A percentile compares a stretch with the other conserved stretches of the same genome.
Conservation (phyloP, 768 basidiomycete species). For the Roridomyces roridus region DNA sequence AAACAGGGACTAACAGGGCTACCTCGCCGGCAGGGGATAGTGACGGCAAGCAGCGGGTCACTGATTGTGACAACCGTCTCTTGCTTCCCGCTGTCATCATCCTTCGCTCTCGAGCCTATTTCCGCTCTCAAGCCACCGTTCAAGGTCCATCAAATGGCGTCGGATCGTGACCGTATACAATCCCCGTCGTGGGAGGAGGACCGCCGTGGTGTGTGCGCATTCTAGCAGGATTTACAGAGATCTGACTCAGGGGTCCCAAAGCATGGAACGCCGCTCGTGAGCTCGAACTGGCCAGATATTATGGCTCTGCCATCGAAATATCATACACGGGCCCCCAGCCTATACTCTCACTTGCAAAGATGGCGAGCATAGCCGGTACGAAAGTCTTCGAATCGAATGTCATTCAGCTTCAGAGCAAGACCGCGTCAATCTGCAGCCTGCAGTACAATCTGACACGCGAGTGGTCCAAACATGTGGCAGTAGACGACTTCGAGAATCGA, state of each 20-base stretch:
- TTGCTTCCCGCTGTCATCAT: too few species aligned
- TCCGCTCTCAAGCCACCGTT: too few species aligned
- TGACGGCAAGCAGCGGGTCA: too few species aligned
- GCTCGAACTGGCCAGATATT: background rate
- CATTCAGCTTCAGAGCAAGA: background rate
- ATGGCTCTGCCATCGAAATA: background rate
- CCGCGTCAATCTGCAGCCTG: conserved; percentile 5
- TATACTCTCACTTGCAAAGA: too few species aligned
- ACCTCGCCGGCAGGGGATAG: too few species aligned
- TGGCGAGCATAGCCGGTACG: background rate
- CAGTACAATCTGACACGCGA: conserved; percentile 14
- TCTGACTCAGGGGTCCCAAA: too few species aligned
- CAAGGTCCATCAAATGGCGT: too few species aligned
- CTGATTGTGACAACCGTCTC: too few species aligned
- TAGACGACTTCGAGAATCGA: conserved; percentile 13
- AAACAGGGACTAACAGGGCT: too few species aligned
- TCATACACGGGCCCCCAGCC: background rate
- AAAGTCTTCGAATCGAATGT: background rate
- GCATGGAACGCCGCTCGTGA: conserved; percentile 14
- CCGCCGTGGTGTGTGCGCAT: background rate
- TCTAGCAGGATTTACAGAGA: too few species aligned
- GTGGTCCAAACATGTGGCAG: background rate
- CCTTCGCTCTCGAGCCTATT: too few species aligned
- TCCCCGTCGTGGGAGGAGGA: background rate
- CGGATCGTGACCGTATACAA: too few species aligned